A percentile compares a stretch with the other conserved stretches of the same genome.
These are phyloP conservation scores for Amanita thiersii DNA, from an alignment of 768 basidiomycete species.

Conservation along the genomic window DNA sequence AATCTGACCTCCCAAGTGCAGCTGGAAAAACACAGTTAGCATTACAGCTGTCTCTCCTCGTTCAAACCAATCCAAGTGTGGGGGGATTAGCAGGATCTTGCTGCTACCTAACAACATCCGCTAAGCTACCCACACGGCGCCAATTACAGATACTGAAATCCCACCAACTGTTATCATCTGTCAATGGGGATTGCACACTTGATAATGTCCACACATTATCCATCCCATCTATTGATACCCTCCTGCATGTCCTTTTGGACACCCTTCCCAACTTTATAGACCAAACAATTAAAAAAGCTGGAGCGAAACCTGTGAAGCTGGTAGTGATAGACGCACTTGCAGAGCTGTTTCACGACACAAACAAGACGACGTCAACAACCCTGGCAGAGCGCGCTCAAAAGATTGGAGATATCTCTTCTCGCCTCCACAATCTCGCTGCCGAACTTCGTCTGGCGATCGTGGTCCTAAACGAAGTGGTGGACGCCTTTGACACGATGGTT, in stretches of 20 bases:
- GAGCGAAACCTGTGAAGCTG: conserved; percentile 58
- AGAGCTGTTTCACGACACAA: conserved; percentile 68
- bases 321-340: conserved; percentile 85
- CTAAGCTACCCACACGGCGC: conserved; percentile 58
- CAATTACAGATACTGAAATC: conserved; percentile 55
- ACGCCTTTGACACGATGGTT: conserved; percentile 47
- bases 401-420: conserved; percentile 56
- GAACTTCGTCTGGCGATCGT: conserved; percentile 63
- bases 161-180: conserved; percentile 36
- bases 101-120: conserved; percentile 73
- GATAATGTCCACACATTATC: conserved; percentile 55
- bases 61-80: conserved; percentile 54
- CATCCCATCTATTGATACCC: conserved; percentile 42
- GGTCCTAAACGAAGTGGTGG: conserved; percentile 85
- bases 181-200: conserved; percentile 33
- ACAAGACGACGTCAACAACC: conserved; percentile 49
- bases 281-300: conserved; percentile 18
- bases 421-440: conserved; percentile 65
- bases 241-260: conserved; percentile 47
- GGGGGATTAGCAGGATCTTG: conserved; percentile 60
- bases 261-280: conserved; percentile 46
- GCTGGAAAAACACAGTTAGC: conserved; percentile 94
- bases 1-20: conserved; percentile 42
- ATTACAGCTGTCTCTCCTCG: conserved; percentile 71
- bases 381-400: conserved; percentile 69